A percentile compares a stretch with the other conserved stretches of the same genome.
Conservation (phyloP, 2,329 filamentous ascomycete species). For the Alternaria dauci region DNA sequence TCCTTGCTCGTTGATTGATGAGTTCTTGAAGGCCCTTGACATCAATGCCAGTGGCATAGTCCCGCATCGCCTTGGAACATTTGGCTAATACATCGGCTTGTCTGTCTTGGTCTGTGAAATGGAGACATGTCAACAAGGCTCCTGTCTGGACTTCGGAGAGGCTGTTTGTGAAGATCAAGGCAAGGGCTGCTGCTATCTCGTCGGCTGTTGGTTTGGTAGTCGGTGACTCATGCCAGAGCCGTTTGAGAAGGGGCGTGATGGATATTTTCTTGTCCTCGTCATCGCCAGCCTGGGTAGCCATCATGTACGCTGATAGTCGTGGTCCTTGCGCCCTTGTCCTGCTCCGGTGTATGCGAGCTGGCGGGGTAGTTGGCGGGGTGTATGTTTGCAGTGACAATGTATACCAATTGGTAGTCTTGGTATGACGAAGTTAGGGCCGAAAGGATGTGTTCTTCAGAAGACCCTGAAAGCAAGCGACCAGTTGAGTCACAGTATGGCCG, state of each 20-base stretch:
- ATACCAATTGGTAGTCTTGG: not conserved
- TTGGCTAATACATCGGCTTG: conserved; percentile 85
- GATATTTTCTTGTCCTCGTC: conserved; percentile 51
- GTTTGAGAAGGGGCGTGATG: conserved; percentile 76
- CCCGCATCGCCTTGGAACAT: conserved; percentile 84
- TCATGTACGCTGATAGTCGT: conserved; percentile 21
- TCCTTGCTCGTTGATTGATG: conserved; percentile 67
- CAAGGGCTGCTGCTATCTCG: conserved; percentile 89
- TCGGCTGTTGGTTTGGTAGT: conserved; percentile 65
- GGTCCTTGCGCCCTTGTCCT: conserved; percentile 10
- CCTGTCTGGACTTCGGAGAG: conserved; percentile 89
- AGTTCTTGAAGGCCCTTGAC: conserved; percentile 66
- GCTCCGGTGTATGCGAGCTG: conserved; percentile 20
- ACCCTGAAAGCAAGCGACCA: conserved; percentile 13
- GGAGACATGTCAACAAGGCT: conserved; percentile 86
- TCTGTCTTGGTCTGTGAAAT: conserved; percentile 88
- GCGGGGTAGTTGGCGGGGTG: conserved; percentile 21
- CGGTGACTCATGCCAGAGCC: conserved; percentile 69
- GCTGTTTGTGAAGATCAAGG: conserved; percentile 88
- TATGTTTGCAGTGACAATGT: conserved; percentile 3
- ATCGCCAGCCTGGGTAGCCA: conserved; percentile 35
- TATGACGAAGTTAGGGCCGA: not conserved
- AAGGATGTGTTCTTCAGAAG: not conserved
- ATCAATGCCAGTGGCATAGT: conserved; percentile 78
- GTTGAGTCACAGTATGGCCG: conserved; percentile 37